Evolutionary conservation across 495 filamentous ascomycete species (phyloP).

Genomic region (Aspergillus leporis): DNA sequence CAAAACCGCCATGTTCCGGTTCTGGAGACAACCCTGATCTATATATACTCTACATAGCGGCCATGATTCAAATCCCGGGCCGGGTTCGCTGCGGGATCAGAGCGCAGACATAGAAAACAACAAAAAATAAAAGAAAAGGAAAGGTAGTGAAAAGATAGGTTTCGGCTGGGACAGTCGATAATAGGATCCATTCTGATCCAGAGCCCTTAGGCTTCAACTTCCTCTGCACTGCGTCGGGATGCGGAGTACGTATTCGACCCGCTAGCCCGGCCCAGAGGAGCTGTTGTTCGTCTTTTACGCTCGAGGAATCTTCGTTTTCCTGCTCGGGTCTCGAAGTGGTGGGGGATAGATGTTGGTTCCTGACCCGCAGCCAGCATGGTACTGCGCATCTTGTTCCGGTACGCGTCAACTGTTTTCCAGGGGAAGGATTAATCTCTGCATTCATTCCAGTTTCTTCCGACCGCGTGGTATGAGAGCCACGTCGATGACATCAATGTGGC

Average conservation of each 20-base stretch:
- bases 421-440: slow-evolving; percentile 8
- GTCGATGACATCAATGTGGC: neutral
- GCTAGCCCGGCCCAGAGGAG: slow-evolving; percentile 14
- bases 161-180: neutral
- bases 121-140: slow-evolving; percentile 15
- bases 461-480: neutral
- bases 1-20: slow-evolving; percentile 12
- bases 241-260: slow-evolving; percentile 25
- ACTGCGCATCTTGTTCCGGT: slow-evolving; percentile 87
- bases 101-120: slow-evolving; percentile 5
- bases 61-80: slow-evolving; percentile 7
- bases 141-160: neutral
- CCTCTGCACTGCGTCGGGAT: slow-evolving; percentile 38
- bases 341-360: slow-evolving; percentile 67
- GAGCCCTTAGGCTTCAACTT: slow-evolving; percentile 37
- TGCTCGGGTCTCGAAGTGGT: slow-evolving; percentile 85
- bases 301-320: slow-evolving; percentile 86
- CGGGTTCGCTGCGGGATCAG: neutral
- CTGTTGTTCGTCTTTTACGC: slow-evolving; percentile 37
- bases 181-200: neutral
- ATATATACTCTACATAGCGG: slow-evolving; percentile 26
- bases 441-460: neutral
- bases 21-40: slow-evolving; percentile 2
- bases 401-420: slow-evolving; percentile 75
- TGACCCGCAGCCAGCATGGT: slow-evolving; percentile 74